phyloP scores from a whole-genome alignment of 228 moss, liverwort and hornwort genomes.

The Sphagnum magellanicum region DNA sequence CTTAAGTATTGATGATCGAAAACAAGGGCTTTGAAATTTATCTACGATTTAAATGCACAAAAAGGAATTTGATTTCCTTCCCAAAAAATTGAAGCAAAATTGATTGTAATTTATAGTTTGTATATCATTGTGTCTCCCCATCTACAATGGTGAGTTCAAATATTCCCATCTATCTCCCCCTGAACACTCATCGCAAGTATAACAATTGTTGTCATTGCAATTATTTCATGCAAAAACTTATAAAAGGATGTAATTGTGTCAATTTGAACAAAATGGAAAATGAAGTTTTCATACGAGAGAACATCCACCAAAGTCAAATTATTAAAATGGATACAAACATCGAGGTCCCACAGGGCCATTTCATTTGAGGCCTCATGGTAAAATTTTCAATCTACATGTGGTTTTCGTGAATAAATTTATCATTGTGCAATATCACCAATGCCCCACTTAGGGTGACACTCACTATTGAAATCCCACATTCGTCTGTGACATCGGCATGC shows the following conservation, averaged over 20 bases:
- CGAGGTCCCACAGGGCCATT: not conserved
- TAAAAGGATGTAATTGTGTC: not conserved
- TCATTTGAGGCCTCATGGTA: not conserved
- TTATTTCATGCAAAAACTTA: not conserved
- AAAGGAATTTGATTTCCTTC: no score
- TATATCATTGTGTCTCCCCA: not conserved
- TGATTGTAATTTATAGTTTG: not conserved
- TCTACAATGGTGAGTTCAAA: not conserved
- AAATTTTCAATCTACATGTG: not conserved
- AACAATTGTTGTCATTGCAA: not conserved
- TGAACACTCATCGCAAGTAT: not conserved
- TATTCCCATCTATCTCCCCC: not conserved
- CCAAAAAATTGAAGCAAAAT: no score
- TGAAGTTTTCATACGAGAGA: not conserved
- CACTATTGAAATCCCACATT: not conserved
- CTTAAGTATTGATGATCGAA: no score
- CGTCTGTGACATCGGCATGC: not conserved
- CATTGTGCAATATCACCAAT: not conserved
- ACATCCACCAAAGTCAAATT: not conserved
- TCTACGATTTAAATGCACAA: no score
- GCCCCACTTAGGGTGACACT: not conserved
- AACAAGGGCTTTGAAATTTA: no score
- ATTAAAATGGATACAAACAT: not conserved
- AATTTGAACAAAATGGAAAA: not conserved
- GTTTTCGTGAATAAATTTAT: not conserved